Conservation (phyloP, 805 yeast genomes). For the Lipomyces spencermartinsiae region DNA sequence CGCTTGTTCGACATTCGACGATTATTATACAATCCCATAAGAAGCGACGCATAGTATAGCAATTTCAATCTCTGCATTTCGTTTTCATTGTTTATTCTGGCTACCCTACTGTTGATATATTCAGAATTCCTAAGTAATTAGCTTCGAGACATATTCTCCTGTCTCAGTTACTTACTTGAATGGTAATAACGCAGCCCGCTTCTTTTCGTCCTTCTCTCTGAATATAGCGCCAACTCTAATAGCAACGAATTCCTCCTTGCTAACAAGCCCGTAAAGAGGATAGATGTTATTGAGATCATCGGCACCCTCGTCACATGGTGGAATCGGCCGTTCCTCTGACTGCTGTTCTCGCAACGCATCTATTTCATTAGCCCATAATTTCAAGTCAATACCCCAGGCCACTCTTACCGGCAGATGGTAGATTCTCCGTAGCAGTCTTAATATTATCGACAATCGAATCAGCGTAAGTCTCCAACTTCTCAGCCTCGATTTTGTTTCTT, state of each 20-base stretch:
- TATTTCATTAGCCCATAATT: not conserved
- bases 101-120: constrained; percentile 43
- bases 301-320: constrained; percentile 77
- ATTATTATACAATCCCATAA: constrained; percentile 79
- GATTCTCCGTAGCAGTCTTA: constrained; percentile 66
- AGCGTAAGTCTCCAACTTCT: constrained; percentile 73
- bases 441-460: constrained; percentile 83
- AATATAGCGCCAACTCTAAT: constrained; percentile 65
- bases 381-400: not conserved
- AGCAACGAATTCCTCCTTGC: constrained; percentile 64
- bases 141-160: not conserved
- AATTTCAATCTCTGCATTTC: constrained; percentile 68
- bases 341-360: constrained; percentile 63
- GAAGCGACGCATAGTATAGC: constrained; percentile 77
- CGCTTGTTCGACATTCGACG: constrained; percentile 68
- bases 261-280: constrained; percentile 73
- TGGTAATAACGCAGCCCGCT: constrained; percentile 31
- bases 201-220: constrained; percentile 48
- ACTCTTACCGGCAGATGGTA: constrained; percentile 63
- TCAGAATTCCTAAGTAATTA: constrained; percentile 16
- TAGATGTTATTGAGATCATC: constrained; percentile 82
- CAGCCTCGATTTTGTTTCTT: constrained; percentile 86
- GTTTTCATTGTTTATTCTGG: constrained; percentile 51
- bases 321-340: constrained; percentile 80
- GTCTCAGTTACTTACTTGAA: constrained; percentile 9